A percentile compares a stretch with the other conserved stretches of the same genome.
Evolutionary conservation across 257 asterid genomes (phyloP).

Genomic region (Misopates orontium): DNA sequence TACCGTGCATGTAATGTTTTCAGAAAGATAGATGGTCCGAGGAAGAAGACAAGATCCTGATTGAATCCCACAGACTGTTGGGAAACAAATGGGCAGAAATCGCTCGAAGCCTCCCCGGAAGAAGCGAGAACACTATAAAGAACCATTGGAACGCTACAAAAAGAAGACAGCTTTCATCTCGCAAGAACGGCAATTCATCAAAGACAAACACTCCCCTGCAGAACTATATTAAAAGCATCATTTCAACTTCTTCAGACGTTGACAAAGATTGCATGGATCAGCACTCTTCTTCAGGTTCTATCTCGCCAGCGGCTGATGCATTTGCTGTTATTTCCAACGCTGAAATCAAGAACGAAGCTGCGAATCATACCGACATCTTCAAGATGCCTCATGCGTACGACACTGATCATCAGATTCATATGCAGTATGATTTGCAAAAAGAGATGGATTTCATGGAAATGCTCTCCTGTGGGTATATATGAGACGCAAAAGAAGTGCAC

Average conservation of each 20-base stretch:
- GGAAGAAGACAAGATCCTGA: slow-evolving; percentile 57
- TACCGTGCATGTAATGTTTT: not conserved
- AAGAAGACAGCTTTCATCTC: slow-evolving; percentile 47
- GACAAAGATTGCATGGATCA: slow-evolving; percentile 19
- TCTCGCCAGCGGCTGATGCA: slow-evolving; percentile 19
- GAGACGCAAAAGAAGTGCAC: not conserved
- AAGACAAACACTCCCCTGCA: slow-evolving; percentile 40
- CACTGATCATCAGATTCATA: slow-evolving; percentile 29
- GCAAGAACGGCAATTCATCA: slow-evolving; percentile 19
- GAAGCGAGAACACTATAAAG: slow-evolving; percentile 65
- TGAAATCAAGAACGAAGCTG: not conserved
- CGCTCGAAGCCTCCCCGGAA: slow-evolving; percentile 56
- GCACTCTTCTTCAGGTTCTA: slow-evolving; percentile 30
- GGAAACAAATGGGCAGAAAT: slow-evolving; percentile 73
- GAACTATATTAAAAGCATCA: slow-evolving; percentile 49
- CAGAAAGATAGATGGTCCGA: slow-evolving; percentile 69
- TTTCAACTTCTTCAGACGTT: slow-evolving; percentile 15
- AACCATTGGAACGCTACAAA: slow-evolving; percentile 71
- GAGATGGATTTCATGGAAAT: slow-evolving; percentile 63
- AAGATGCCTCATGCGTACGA: slow-evolving; percentile 29
- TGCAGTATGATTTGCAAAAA: slow-evolving; percentile 47
- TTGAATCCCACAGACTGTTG: slow-evolving; percentile 44
- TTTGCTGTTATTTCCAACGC: not conserved
- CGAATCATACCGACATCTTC: slow-evolving; percentile 28
- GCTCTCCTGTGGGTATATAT: slow-evolving; percentile 41